Evolutionary conservation across 208 protist species (phyloP), one percentile per base, ranked within the genome.

Genomic region (Acanthamoeba culbertsoni): DNA sequence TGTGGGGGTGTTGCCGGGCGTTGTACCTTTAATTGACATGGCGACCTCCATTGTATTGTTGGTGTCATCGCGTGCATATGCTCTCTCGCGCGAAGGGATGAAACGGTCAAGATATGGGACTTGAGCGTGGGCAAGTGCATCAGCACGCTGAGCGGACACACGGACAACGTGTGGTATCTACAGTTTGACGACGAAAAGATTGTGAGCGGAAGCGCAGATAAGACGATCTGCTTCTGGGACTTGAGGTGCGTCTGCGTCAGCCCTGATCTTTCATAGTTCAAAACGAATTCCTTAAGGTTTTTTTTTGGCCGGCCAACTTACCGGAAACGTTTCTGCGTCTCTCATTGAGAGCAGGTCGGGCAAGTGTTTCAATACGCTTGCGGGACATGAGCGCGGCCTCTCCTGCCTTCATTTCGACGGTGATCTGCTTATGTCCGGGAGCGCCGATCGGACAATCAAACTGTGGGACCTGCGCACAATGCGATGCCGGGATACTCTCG

Each of bases 21-120:
- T n/a, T n/a, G n/a, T n/a, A n/a, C n/a, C n/a, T n/a, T n/a, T n/a
- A 23, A 62, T 62, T 16, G 16, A 62, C 18, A 23, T 23, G 53
- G 23, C 16, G 23, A 23, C 23, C 53, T 62, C 18, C 16, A 16
- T 62, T 23, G 18, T 16, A 62, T n/a, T 55, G 48, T 18, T 55
- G 8, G 48, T 8, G 12, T 55, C 48, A 55, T 18, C 12, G 18
- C 48, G 48, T 55, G 48, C 8, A 23, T 6, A 20, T 33, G 51
- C 23, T 68, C 51, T 90, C n/a, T n/a, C n/a, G 82, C 51, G 53
- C 65, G 51, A 68, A 53, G 65, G 82, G 82, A 90, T 90, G 37
- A 45, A n/a, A 90, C 82, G 23, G 46, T 90, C 33, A 14, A 35
- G 6, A 10, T 90, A 23, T 90, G 82, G 82, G 46, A 90, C 35